A percentile compares a stretch with the other conserved stretches of the same genome.
phyloP scores from a whole-genome alignment of 208 protist genomes.

The Leptomonas seymouri region DNA sequence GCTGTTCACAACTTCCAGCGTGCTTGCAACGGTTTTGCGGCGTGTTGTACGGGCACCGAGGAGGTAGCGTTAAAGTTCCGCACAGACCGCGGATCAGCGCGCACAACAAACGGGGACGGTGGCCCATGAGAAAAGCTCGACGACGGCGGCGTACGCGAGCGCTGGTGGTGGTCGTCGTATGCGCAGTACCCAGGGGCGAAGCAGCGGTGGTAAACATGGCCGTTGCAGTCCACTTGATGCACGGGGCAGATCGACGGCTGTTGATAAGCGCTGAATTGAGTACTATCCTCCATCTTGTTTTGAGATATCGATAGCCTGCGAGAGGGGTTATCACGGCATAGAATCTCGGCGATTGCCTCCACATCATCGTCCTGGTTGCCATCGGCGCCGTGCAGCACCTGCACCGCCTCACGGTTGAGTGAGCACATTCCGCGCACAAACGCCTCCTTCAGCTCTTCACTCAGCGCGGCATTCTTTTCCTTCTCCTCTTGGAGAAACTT shows the following conservation, averaged over 20 bases:
- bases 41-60: slow-evolving; percentile 10
- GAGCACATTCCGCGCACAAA: slow-evolving; percentile 90
- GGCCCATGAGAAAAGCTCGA: slow-evolving; percentile 3
- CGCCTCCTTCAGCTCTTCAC: slow-evolving; percentile 72
- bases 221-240: slow-evolving; percentile 40
- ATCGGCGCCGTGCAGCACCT: slow-evolving; percentile 64
- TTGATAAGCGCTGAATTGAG: neutral
- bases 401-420: slow-evolving; percentile 90
- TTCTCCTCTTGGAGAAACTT: slow-evolving; percentile 37
- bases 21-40: slow-evolving; percentile 10
- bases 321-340: slow-evolving; percentile 32
- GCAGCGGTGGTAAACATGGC: slow-evolving; percentile 72
- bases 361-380: slow-evolving; percentile 40
- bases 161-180: neutral
- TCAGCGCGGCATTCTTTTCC: slow-evolving; percentile 44
- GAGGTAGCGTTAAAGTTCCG: slow-evolving; percentile 18
- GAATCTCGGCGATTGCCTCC: slow-evolving; percentile 57
- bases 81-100: slow-evolving; percentile 37
- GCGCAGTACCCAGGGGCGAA: slow-evolving; percentile 51
- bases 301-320: slow-evolving; percentile 5
- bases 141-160: slow-evolving; percentile 8
- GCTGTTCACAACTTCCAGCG: slow-evolving; percentile 20
- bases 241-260: slow-evolving; percentile 45
- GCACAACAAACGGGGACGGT: slow-evolving; percentile 73
- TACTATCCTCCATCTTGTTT: slow-evolving; percentile 5